Conservation (phyloP, 2,329 filamentous ascomycete species). For the Penicillium sp. region DNA sequence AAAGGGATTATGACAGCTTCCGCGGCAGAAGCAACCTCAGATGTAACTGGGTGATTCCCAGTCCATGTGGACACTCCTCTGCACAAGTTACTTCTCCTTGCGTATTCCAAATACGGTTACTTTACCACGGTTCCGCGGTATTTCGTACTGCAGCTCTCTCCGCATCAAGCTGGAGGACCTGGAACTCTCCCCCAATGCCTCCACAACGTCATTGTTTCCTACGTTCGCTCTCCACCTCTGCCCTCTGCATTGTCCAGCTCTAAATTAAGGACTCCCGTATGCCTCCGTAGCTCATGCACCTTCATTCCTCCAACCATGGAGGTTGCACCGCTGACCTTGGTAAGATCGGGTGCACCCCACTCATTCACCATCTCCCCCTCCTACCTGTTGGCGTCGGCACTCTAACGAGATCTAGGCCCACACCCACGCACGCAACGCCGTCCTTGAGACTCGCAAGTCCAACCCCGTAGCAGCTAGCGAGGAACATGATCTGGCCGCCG, state of each 20-base stretch:
- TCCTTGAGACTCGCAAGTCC: constrained; percentile 67
- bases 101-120: neutral
- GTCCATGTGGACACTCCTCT: neutral
- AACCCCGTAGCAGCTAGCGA: constrained; percentile 81
- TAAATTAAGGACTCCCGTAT: neutral
- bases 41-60: neutral
- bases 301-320: constrained; percentile 59
- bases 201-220: constrained; percentile 10
- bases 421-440: constrained; percentile 83
- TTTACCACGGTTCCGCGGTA: neutral
- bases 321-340: constrained; percentile 68
- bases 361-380: neutral
- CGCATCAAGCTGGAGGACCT: neutral
- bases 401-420: constrained; percentile 65
- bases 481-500: constrained; percentile 85
- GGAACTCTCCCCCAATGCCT: neutral
- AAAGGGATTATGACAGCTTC: neutral
- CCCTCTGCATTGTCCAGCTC: constrained; percentile 1
- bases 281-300: neutral
- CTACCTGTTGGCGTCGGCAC: neutral
- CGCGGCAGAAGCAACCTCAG: neutral
- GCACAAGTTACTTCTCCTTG: neutral
- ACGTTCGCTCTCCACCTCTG: neutral
- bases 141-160: neutral
- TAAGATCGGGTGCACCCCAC: constrained; percentile 34